phyloP scores from a whole-genome alignment of 208 protist genomes.

The Entamoeba moshkovskii region DNA sequence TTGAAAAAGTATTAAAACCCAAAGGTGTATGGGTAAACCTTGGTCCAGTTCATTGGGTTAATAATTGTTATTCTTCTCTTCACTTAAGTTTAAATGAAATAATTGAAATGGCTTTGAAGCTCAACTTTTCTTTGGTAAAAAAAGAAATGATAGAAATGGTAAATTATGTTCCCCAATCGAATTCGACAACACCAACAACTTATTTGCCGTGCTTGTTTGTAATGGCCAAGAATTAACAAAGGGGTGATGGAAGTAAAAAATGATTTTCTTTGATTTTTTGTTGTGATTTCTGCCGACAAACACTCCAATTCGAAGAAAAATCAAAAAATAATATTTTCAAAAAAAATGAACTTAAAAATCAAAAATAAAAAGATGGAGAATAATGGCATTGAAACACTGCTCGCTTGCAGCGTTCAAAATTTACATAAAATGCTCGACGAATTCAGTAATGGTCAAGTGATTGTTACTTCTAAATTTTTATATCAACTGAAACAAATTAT shows the following conservation, averaged over 20 bases:
- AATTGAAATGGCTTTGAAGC: not conserved
- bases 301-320: too few species aligned
- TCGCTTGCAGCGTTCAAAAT: not conserved
- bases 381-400: not conserved
- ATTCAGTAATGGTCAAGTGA: not conserved
- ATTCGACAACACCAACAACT: not conserved
- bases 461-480: not conserved
- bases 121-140: not conserved
- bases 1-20: not conserved
- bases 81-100: not conserved
- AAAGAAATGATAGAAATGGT: not conserved
- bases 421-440: not conserved
- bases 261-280: too few species aligned
- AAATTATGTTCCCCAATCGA: not conserved
- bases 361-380: not conserved
- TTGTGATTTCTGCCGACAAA: too few species aligned
- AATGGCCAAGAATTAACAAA: not conserved
- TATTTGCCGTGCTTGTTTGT: not conserved
- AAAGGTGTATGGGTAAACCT: not conserved
- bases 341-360: not conserved
- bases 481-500: not conserved
- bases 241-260: too few species aligned
- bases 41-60: not conserved
- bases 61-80: not conserved
- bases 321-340: too few species aligned